A percentile compares a stretch with the other conserved stretches of the same genome.
phyloP scores from a whole-genome alignment of 192 early-diverging fungal genomes.

The Backusella liffmaniae region DNA sequence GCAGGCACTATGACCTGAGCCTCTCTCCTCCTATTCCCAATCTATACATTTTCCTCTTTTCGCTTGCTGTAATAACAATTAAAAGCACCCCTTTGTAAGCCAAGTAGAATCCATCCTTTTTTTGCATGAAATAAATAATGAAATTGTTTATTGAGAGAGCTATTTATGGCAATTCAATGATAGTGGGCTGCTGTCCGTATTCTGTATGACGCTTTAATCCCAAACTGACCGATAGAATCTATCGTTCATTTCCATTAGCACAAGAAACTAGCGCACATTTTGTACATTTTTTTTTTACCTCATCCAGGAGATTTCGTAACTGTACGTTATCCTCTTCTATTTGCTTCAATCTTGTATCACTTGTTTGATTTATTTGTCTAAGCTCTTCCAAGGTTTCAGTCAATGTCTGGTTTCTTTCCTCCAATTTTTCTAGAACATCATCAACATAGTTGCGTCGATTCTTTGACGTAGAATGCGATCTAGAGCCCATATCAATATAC shows the following conservation, averaged over 20 bases:
- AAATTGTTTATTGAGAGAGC: background rate
- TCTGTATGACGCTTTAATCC: constrained; percentile 46
- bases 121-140: no score
- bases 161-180: constrained; percentile 26
- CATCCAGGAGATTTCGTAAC: constrained; percentile 45
- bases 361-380: constrained; percentile 16
- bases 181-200: constrained; percentile 31
- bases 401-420: constrained; percentile 38
- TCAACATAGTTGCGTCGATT: constrained; percentile 50
- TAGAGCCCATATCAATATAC: constrained; percentile 6
- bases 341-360: constrained; percentile 34
- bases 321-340: constrained; percentile 42
- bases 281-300: constrained; percentile 12
- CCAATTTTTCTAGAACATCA: constrained; percentile 55
- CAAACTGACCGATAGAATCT: constrained; percentile 47
- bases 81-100: no score
- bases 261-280: no score
- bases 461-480: constrained; percentile 46
- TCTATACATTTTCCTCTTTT: no score
- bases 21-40: no score
- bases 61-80: no score
- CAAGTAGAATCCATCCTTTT: no score
- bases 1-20: no score
- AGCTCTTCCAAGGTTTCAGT: constrained; percentile 42
- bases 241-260: background rate